Conservation (phyloP, 1,284 basidiomycete genomes). For the Rhodotorula glutinis region DNA sequence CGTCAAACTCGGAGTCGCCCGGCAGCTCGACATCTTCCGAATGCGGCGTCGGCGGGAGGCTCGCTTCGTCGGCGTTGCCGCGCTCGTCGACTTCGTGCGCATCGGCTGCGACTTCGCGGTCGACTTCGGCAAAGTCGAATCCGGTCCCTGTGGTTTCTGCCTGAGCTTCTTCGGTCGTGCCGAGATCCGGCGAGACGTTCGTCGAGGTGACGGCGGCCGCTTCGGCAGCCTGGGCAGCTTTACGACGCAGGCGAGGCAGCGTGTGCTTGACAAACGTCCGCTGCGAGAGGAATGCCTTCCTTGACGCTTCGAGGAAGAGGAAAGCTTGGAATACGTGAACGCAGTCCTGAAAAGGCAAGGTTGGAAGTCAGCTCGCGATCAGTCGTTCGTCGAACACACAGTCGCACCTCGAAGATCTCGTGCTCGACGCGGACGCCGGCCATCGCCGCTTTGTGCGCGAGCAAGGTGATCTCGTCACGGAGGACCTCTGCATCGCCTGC, state of each 20-base stretch:
- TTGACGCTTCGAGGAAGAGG: constrained; percentile 71
- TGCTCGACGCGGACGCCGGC: constrained; percentile 85
- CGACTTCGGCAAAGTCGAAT: constrained; percentile 36
- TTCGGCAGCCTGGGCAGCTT: background rate
- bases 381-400: background rate
- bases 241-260: constrained; percentile 30
- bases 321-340: constrained; percentile 89
- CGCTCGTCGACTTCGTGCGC: constrained; percentile 36
- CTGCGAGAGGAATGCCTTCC: constrained; percentile 71
- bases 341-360: constrained; percentile 48
- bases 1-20: background rate
- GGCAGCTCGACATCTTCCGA: background rate
- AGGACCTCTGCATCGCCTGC: constrained; percentile 91
- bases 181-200: background rate
- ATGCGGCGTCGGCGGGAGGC: constrained; percentile 27
- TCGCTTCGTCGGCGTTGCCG: constrained; percentile 28
- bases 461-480: constrained; percentile 84
- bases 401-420: constrained; percentile 60
- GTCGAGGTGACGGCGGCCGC: background rate
- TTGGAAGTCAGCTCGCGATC: too few species aligned
- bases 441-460: constrained; percentile 87
- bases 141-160: background rate
- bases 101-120: constrained; percentile 32
- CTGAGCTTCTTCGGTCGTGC: background rate
- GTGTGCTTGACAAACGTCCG: constrained; percentile 61